A percentile compares a stretch with the other conserved stretches of the same genome.
These are phyloP conservation scores for Monilinia fructicola DNA, from an alignment of 2,329 filamentous ascomycete genomes.

Conservation along the genomic window DNA sequence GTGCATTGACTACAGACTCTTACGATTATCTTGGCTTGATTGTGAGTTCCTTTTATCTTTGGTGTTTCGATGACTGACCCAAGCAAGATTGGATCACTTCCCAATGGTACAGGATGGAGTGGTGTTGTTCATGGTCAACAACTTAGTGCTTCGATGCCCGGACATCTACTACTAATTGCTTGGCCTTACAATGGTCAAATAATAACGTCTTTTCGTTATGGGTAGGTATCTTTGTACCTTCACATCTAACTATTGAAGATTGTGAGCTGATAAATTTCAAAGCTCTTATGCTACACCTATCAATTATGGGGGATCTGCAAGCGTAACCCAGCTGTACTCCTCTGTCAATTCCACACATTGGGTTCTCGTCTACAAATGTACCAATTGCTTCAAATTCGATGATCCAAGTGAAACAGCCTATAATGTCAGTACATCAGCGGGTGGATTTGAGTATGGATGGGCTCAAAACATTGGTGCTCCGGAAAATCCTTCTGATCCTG, in stretches of 20 bases:
- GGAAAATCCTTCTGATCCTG: constrained; percentile 45
- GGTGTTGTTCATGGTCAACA: constrained; percentile 55
- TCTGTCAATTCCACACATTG: constrained; percentile 58
- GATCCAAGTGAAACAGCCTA: constrained; percentile 47
- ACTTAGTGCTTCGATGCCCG: constrained; percentile 49
- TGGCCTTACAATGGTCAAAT: constrained; percentile 55
- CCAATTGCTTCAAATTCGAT: constrained; percentile 56
- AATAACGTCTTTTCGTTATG: constrained; percentile 57
- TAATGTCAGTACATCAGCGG: constrained; percentile 47
- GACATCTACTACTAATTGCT: constrained; percentile 56
- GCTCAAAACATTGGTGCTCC: constrained; percentile 48
- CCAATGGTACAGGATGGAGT: constrained; percentile 54
- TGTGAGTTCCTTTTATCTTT: constrained; percentile 42
- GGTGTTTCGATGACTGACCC: constrained; percentile 4
- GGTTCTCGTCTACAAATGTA: constrained; percentile 64
- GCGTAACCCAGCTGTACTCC: constrained; percentile 59
- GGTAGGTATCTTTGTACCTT: constrained; percentile 33
- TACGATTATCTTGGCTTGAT: constrained; percentile 61
- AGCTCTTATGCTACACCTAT: constrained; percentile 59
- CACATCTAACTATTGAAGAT: neutral
- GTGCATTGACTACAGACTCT: constrained; percentile 49
- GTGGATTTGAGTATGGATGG: constrained; percentile 54
- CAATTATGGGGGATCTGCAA: constrained; percentile 61
- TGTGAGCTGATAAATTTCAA: constrained; percentile 11
- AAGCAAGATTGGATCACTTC: constrained; percentile 45